Conservation (phyloP, 2,329 filamentous ascomycete species). For the Penicillium sp. region DNA sequence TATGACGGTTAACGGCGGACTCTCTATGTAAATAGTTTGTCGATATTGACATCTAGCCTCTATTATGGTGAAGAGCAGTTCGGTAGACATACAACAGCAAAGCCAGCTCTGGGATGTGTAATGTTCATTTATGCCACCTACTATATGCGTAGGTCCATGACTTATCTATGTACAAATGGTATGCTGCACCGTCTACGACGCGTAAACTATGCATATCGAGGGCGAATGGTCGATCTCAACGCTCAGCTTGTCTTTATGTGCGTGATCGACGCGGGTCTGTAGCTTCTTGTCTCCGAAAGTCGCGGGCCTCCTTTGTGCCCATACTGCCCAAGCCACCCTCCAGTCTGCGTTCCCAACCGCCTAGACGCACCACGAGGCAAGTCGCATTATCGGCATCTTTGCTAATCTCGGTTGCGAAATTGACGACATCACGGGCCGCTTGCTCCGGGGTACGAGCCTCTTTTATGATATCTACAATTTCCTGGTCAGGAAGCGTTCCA, state of each 20-base stretch:
- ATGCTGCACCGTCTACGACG: slow-evolving; percentile 3
- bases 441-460: slow-evolving; percentile 89
- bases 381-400: slow-evolving; percentile 62
- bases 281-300: slow-evolving; percentile 76
- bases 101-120: neutral
- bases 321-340: slow-evolving; percentile 87
- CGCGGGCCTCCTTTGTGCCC: slow-evolving; percentile 86
- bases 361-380: slow-evolving; percentile 58
- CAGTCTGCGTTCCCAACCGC: slow-evolving; percentile 59
- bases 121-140: neutral
- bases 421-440: slow-evolving; percentile 72
- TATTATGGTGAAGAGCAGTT: too few relatives aligned
- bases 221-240: neutral
- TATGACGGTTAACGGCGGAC: too few relatives aligned
- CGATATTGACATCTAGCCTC: too few relatives aligned
- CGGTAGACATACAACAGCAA: too few relatives aligned
- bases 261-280: slow-evolving; percentile 72
- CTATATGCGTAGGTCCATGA: neutral
- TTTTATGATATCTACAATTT: slow-evolving; percentile 93
- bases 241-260: slow-evolving; percentile 26
- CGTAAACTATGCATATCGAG: neutral
- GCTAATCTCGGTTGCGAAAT: slow-evolving; percentile 83
- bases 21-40: too few relatives aligned
- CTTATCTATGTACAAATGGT: slow-evolving; percentile 5
- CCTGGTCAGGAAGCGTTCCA: slow-evolving; percentile 81